Evolutionary conservation across 805 yeast genomes (phyloP), one percentile per base, ranked within the genome.

Genomic region (Candida arabinofermentans): DNA sequence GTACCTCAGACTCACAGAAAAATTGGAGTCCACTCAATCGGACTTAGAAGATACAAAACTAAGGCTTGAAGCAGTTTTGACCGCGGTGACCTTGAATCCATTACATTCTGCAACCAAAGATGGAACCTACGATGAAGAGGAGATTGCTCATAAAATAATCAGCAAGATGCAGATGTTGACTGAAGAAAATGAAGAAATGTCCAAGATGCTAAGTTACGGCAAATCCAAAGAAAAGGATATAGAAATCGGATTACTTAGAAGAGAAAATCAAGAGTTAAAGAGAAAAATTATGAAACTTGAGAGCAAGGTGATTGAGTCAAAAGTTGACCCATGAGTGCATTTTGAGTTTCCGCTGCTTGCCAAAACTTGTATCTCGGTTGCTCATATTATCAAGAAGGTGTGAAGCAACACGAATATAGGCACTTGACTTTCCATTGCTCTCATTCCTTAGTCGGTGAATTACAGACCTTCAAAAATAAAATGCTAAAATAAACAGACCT

Each of bases 121-220:
- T 42, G 89, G 88, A 2, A 68, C 82, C 43, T 83, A 77, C 57
- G 95, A 86, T 53, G 83, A 78, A 38, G 80, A 84, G 53, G 89
- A 85, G 41, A 64, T 85, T 36, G 79, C 90, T 12, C 93, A 86
- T 56, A 81, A 81, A 52, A 76, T 86, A 44, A 68, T 86, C 30
- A 71, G 72, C 31, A 78, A 85, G 51, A 53, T 87, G 48, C 75
- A 76, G 40, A 65, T 72, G 43, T 63, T 87, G 44, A 77, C 77
- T 16, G 74, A 72, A 35, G 95, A 87, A 56, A 87, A 87, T 57
- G 81, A 79, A 43, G 79, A 73, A 47, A 70, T 87, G 64, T 72
- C 81, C 46, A 77, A 77, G 51, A 78, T 85, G 81, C 60, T 86
- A 9, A 79, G 89, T 48, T 81, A 72, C 60, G 87, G 95, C n/a